A percentile compares a stretch with the other conserved stretches of the same genome.
Evolutionary conservation across 148 eudicot genomes (phyloP).

Genomic region (Pouteria glomerata): DNA sequence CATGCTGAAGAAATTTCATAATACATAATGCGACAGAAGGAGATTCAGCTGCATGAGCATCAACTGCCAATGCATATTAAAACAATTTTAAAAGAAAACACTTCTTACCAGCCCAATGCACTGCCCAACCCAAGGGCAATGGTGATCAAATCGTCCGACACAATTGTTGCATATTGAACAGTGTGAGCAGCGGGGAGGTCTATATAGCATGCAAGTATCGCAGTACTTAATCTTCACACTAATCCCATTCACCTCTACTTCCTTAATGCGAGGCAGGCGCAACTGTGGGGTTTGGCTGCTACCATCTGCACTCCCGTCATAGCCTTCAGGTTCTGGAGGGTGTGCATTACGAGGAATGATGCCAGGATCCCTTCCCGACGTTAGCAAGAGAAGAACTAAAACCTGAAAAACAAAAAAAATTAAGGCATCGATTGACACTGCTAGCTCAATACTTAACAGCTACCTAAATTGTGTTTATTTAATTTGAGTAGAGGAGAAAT

Average conservation of each 20-base stretch:
- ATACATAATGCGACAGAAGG: neutral
- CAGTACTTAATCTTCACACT: conserved; percentile 94
- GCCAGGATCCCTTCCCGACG: conserved; percentile 98
- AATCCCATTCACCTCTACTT: conserved; percentile 91
- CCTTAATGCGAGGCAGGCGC: conserved; percentile 85
- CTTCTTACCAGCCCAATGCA: conserved; percentile 92
- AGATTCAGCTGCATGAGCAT: conserved; percentile 7
- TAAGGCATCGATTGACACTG: no score
- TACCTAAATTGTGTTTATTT: no score
- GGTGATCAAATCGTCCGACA: conserved; percentile 97
- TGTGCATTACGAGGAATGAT: conserved; percentile 95
- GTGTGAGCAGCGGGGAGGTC: conserved; percentile 99
- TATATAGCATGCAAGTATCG: conserved; percentile 97
- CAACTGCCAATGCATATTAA: neutral
- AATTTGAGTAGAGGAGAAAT: no score
- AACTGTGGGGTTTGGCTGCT: conserved; percentile 91
- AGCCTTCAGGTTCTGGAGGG: conserved; percentile 91
- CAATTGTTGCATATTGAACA: conserved; percentile 99
- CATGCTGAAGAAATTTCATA: neutral
- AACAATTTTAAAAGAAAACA: neutral
- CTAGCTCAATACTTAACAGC: no score
- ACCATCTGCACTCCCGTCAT: conserved; percentile 69
- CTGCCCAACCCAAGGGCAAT: conserved; percentile 99
- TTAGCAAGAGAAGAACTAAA: conserved; percentile 71
- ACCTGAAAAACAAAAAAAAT: no score